phyloP scores from a whole-genome alignment of 192 early-diverging fungal genomes.

The Coemansia sp. region DNA sequence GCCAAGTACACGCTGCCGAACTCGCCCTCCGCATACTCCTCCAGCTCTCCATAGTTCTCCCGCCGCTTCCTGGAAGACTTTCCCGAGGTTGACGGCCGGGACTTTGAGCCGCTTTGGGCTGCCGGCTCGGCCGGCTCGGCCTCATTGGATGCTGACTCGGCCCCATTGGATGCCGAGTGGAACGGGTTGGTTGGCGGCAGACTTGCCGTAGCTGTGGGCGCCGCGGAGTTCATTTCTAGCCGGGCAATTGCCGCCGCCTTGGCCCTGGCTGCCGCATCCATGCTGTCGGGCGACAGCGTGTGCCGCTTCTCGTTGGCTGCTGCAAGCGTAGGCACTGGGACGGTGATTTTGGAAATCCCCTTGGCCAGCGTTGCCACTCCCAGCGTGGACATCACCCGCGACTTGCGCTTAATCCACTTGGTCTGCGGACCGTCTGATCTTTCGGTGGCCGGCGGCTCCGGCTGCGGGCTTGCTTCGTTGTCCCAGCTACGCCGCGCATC shows the following conservation, averaged over 20 bases:
- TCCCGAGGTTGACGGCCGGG: conserved; percentile 13
- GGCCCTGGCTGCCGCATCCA: conserved; percentile 13
- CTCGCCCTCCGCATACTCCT: conserved; percentile 56
- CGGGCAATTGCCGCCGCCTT: conserved; percentile 23
- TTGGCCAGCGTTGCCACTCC: conserved; percentile 21
- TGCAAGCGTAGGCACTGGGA: conserved; percentile 16
- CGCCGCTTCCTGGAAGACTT: conserved; percentile 49
- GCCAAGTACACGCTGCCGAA: conserved; percentile 52
- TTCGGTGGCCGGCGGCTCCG: conserved; percentile 5
- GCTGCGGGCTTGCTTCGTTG: conserved; percentile 15
- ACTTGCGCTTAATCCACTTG: conserved; percentile 54
- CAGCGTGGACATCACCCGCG: conserved; percentile 38
- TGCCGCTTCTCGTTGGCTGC: conserved; percentile 8
- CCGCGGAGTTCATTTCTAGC: conserved; percentile 14
- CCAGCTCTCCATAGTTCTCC: conserved; percentile 53
- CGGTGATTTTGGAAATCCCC: conserved; percentile 18
- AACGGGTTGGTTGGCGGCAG: conserved; percentile 10
- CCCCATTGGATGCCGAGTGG: conserved; percentile 14
- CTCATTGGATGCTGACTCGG: conserved; percentile 20
- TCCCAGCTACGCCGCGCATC: conserved; percentile 8
- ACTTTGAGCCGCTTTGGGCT: conserved; percentile 1
- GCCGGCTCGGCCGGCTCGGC: conserved; percentile 14
- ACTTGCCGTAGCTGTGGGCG: conserved; percentile 3
- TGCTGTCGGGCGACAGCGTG: conserved; percentile 17
- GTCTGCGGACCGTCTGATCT: conserved; percentile 3